Evolutionary conservation across 2,329 filamentous ascomycete genomes (phyloP).

Genomic region (Ceratocystis diversiconidia): DNA sequence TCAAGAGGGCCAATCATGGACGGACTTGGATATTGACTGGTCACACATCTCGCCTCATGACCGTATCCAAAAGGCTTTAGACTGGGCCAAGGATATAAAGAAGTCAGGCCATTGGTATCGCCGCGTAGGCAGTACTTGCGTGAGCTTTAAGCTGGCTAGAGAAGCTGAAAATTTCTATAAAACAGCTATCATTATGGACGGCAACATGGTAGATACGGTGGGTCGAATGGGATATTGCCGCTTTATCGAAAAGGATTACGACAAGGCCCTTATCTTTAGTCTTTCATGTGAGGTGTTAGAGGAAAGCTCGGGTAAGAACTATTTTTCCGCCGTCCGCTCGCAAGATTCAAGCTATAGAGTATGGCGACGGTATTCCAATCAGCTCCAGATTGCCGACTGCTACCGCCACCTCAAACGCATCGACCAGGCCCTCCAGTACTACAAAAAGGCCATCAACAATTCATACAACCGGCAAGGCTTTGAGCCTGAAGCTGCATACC

Average conservation of each 20-base stretch:
- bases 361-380: constrained; percentile 31
- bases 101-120: constrained; percentile 28
- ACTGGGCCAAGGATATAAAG: constrained; percentile 26
- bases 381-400: constrained; percentile 28
- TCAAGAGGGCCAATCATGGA: constrained; percentile 28
- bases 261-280: constrained; percentile 26
- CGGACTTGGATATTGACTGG: constrained; percentile 27
- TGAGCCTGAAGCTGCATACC: constrained; percentile 27
- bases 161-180: constrained; percentile 28
- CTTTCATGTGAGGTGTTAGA: constrained; percentile 27
- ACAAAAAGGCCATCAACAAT: constrained; percentile 26
- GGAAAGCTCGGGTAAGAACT: constrained; percentile 21
- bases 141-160: constrained; percentile 26
- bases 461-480: constrained; percentile 25
- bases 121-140: constrained; percentile 29
- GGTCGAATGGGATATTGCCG: constrained; percentile 31
- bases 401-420: constrained; percentile 25
- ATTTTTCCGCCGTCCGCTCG: background rate
- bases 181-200: constrained; percentile 26
- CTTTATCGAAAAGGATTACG: constrained; percentile 26
- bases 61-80: constrained; percentile 26
- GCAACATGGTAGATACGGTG: constrained; percentile 27
- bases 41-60: constrained; percentile 25
- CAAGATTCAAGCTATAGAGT: constrained; percentile 23
- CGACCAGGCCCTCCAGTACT: constrained; percentile 27